Conservation (phyloP, 2,329 filamentous ascomycete species). For the Trichoderma lentiforme region DNA sequence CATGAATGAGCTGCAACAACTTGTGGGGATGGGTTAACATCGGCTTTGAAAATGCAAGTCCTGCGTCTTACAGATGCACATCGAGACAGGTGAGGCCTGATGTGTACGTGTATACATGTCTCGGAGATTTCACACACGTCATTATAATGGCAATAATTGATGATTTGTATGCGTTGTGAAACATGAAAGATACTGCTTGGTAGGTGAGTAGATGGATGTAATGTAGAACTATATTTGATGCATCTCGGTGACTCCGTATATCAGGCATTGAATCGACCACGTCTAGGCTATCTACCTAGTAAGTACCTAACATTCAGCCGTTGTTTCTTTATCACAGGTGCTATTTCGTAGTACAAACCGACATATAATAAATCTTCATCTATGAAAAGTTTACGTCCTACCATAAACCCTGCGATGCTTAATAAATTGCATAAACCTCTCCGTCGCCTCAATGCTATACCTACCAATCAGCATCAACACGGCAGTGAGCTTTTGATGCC, state of each 20-base stretch:
- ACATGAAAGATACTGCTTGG: not conserved
- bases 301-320: not conserved
- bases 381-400: not conserved
- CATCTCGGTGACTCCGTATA: not conserved
- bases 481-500: not conserved
- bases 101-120: not conserved
- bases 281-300: not conserved
- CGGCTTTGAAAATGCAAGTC: not conserved
- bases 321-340: not conserved
- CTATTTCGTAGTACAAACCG: not conserved
- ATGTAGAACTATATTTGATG: not conserved
- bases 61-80: not conserved
- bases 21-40: not conserved
- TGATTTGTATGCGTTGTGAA: not conserved
- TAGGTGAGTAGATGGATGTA: not conserved
- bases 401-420: not conserved
- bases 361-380: not conserved
- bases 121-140: not conserved
- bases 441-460: not conserved
- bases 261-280: not conserved
- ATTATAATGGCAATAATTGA: not conserved
- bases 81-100: not conserved
- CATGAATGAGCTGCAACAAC: not conserved
- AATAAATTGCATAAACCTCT: not conserved
- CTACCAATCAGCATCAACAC: not conserved